Base-by-base conservation (phyloP, 164 flowering plant species). In the Protea cynaroides region DNA sequence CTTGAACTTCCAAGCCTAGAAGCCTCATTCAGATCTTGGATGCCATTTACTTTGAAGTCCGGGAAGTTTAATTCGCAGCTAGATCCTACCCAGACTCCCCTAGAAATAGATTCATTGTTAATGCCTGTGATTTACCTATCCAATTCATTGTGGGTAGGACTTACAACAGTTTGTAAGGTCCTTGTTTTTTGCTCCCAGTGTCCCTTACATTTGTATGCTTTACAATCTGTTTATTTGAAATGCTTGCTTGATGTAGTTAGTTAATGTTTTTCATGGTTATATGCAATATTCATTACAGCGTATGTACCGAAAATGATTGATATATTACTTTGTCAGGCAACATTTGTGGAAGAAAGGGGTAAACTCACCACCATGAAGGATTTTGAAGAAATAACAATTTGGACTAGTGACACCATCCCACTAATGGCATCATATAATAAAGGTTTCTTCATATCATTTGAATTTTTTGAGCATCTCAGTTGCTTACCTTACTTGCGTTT, bases 331-430 rank as follows among this genome's bases (percentile, higher is more conserved):
- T 76, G 63, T 25, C 81, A 94, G 99, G 66, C 75, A 61, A 71
- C 74, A 57, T 79, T 72, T 72, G 64, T 86, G 61, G 90, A 91
- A 76, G 99, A 88, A 75, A 88, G 93, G 69, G 96, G 94, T 57
- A 81, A 82, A 52, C 24, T 83, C 46, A 77, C 74, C 75, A 56
- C 78, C 43, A 85, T 91, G 93, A 87, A 79, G 72, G 92, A 91
- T 66, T 86, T 83, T 73, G 96, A 88, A 71, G 99, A 94, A 75
- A 84, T 78, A 72, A 91, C 91, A 47, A 91, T 91, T 65, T 94
- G 99, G 99, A 91, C 96, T 1, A 83, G 92, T 77, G 87, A 86
- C 67, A 69, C 61, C 59, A 68, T 94, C 71, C 99, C 96, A 57
- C 77, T 94, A 13, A 81, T 91, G 86, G 96, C 89, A 62, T 84